These are phyloP conservation scores for Botrytis fragariae DNA, from an alignment of 2,329 filamentous ascomycete genomes.

Conservation along the genomic window DNA sequence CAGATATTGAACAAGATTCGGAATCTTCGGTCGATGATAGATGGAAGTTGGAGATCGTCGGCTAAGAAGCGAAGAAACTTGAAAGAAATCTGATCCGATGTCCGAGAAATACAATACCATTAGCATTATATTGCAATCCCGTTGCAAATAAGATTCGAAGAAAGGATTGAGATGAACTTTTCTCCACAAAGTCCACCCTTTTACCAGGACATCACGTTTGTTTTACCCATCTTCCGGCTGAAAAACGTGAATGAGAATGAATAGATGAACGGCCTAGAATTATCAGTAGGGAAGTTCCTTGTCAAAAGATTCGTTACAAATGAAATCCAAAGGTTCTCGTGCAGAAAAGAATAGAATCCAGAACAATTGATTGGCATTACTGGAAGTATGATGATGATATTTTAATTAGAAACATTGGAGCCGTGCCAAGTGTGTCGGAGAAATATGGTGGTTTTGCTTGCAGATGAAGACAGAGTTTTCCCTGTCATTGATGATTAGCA, in stretches of 20 bases:
- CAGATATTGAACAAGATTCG: not conserved
- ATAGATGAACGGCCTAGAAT: not conserved
- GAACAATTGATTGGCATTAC: not conserved
- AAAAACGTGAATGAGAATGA: not conserved
- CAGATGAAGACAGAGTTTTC: constrained; percentile 9
- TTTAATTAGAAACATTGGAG: constrained; percentile 6
- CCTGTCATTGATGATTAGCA: not conserved
- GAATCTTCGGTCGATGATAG: not conserved
- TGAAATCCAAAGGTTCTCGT: not conserved
- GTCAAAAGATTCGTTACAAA: not conserved
- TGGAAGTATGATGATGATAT: not conserved
- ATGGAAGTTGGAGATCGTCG: not conserved
- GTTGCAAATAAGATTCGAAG: not conserved
- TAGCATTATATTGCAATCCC: not conserved
- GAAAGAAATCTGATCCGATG: not conserved
- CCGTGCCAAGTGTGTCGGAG: not conserved
- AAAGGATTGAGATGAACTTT: not conserved
- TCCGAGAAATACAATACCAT: not conserved
- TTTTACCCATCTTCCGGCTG: not conserved
- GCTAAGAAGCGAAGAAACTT: not conserved
- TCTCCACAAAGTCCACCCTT: not conserved
- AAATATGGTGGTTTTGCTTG: not conserved
- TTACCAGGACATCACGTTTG: not conserved
- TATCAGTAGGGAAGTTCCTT: not conserved
- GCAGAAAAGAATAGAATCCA: not conserved